phyloP scores from a whole-genome alignment of 169 alveolate genomes.

The Plasmodium vinckei region DNA sequence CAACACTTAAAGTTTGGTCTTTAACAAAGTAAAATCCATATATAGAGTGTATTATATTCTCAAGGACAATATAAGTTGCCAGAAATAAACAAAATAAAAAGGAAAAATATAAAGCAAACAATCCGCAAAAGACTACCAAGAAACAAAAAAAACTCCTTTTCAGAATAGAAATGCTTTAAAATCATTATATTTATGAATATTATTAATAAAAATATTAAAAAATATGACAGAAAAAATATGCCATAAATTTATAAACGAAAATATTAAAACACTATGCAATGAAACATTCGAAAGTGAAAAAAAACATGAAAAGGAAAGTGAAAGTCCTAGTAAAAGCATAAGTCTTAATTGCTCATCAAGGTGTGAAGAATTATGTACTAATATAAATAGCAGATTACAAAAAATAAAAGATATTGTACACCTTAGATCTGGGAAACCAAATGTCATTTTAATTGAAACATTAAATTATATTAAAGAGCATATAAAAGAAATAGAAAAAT shows the following conservation, averaged over 20 bases:
- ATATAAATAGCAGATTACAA: slow-evolving; percentile 63
- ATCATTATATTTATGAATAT: too few species aligned
- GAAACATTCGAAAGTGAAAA: slow-evolving; percentile 11
- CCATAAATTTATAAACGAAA: slow-evolving; percentile 63
- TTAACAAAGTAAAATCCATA: too few species aligned
- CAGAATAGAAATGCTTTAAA: too few species aligned
- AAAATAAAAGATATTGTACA: slow-evolving; percentile 72
- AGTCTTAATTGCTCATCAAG: slow-evolving; percentile 56
- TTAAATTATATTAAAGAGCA: slow-evolving; percentile 58
- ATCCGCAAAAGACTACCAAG: too few species aligned
- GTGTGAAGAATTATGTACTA: slow-evolving; percentile 73
- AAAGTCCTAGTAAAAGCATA: slow-evolving; percentile 15
- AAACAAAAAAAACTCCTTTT: too few species aligned
- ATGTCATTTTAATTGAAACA: slow-evolving; percentile 60
- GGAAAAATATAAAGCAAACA: too few species aligned
- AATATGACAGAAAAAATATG: slow-evolving; percentile 60
- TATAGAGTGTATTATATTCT: too few species aligned
- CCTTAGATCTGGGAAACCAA: slow-evolving; percentile 66
- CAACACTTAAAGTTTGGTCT: too few species aligned
- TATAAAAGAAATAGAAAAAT: slow-evolving; percentile 73
- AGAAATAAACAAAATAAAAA: too few species aligned
- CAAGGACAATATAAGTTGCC: too few species aligned
- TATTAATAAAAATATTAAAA: slow-evolving; percentile 1
- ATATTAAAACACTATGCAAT: slow-evolving; percentile 56
- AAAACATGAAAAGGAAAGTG: slow-evolving; percentile 4